Evolutionary conservation across 169 alveolate genomes (phyloP).

Genomic region (Cryptosporidium ryanae): DNA sequence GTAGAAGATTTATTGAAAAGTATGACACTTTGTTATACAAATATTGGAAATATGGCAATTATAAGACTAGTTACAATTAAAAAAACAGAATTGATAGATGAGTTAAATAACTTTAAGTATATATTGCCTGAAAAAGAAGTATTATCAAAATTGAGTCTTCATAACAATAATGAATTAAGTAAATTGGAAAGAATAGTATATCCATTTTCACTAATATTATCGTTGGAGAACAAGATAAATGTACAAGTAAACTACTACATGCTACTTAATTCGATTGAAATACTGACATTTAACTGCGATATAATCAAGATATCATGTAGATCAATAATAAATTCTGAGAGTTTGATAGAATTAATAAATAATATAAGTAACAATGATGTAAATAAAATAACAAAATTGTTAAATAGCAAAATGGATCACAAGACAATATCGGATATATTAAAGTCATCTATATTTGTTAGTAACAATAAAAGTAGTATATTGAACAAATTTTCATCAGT

Average conservation of each 20-base stretch:
- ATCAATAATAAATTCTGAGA: constrained; percentile 54
- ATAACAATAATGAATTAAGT: constrained; percentile 5
- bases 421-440: constrained; percentile 12
- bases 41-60: constrained; percentile 47
- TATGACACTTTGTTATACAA: constrained; percentile 62
- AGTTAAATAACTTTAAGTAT: constrained; percentile 7
- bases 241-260: constrained; percentile 45
- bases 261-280: constrained; percentile 24
- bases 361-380: constrained; percentile 31
- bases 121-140: constrained; percentile 8
- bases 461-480: constrained; percentile 21
- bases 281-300: constrained; percentile 34
- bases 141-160: constrained; percentile 7
- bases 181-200: constrained; percentile 11
- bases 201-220: constrained; percentile 27
- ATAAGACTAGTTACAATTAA: constrained; percentile 12
- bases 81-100: constrained; percentile 41
- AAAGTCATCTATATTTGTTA: not conserved
- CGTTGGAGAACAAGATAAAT: constrained; percentile 39
- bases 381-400: constrained; percentile 25
- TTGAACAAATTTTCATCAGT: constrained; percentile 35
- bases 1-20: constrained; percentile 57
- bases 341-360: constrained; percentile 51
- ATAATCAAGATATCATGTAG: constrained; percentile 39
- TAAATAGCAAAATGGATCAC: constrained; percentile 52